Conservation (phyloP, 2,329 filamentous ascomycete species). For the Dendryphion nanum region DNA sequence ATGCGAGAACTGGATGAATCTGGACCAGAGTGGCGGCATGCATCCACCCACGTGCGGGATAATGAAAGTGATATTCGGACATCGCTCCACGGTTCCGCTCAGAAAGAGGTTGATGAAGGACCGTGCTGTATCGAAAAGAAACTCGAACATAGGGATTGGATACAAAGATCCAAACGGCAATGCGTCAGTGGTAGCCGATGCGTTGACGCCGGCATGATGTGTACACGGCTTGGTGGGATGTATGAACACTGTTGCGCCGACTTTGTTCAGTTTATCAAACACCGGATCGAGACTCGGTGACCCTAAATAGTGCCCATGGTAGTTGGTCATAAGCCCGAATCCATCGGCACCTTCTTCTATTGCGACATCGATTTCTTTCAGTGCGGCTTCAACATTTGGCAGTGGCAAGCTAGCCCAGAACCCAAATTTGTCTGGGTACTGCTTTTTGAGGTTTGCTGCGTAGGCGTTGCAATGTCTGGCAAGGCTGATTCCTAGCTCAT, state of each 20-base stretch:
- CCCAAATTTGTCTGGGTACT: conserved; percentile 44
- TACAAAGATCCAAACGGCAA: conserved; percentile 38
- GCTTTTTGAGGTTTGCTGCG: conserved; percentile 39
- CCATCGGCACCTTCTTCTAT: conserved; percentile 50
- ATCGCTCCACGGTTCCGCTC: conserved; percentile 46
- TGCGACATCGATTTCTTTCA: conserved; percentile 49
- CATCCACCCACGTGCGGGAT: conserved; percentile 51
- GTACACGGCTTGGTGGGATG: conserved; percentile 55
- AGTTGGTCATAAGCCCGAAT: conserved; percentile 53
- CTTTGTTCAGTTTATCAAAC: conserved; percentile 49
- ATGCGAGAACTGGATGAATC: conserved; percentile 42
- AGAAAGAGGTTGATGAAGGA: conserved; percentile 51
- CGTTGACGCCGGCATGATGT: conserved; percentile 7
- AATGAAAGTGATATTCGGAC: conserved; percentile 49
- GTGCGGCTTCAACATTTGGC: conserved; percentile 47
- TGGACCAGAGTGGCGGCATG: conserved; percentile 45
- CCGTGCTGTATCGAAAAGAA: conserved; percentile 55
- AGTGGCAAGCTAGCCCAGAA: conserved; percentile 56
- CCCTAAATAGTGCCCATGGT: conserved; percentile 54
- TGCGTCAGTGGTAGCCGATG: conserved; percentile 22
- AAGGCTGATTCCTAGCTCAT: conserved; percentile 35
- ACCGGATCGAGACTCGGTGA: conserved; percentile 46
- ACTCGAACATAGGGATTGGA: conserved; percentile 50
- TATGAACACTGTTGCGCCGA: conserved; percentile 52
- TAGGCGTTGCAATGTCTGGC: conserved; percentile 44